Conservation (phyloP, 2,329 filamentous ascomycete genomes). For the Fusarium abutilonis region DNA sequence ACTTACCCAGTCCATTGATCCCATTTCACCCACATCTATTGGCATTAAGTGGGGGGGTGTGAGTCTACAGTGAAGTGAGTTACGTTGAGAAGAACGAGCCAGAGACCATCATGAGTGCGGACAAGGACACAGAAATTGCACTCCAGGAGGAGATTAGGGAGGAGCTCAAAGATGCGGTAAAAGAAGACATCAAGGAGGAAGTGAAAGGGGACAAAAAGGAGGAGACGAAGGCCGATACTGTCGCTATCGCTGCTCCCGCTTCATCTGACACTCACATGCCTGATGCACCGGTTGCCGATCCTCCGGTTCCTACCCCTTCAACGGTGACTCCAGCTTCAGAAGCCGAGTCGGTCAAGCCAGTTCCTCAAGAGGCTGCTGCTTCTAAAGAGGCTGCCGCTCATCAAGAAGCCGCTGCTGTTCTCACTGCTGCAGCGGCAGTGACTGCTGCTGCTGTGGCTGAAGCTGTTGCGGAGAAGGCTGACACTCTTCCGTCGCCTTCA, state of each 20-base stretch:
- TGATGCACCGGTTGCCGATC: constrained; percentile 15
- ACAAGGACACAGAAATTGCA: constrained; percentile 39
- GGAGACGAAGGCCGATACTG: constrained; percentile 13
- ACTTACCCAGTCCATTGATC: constrained; percentile 1
- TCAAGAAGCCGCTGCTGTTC: constrained; percentile 11
- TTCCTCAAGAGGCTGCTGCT: constrained; percentile 8
- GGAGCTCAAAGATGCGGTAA: constrained; percentile 18
- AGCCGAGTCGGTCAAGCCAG: constrained; percentile 4
- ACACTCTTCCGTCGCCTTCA: constrained; percentile 1
- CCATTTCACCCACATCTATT: constrained; percentile 12
- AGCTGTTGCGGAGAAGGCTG: constrained; percentile 19
- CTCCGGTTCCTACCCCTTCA: constrained; percentile 14
- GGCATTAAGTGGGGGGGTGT: constrained; percentile 28
- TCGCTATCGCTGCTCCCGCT: constrained; percentile 4
- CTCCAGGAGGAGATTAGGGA: constrained; percentile 41
- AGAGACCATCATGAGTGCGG: constrained; percentile 33
- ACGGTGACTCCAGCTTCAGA: constrained; percentile 8
- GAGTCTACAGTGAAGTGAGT: constrained; percentile 20
- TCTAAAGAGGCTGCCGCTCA: constrained; percentile 11
- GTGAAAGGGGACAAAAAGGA: constrained; percentile 35
- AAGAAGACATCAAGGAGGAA: constrained; percentile 30
- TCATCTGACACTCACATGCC: constrained; percentile 23
- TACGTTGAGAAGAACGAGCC: constrained; percentile 13
- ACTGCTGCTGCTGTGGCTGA: constrained; percentile 25
- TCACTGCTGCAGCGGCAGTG: constrained; percentile 18